Percentiles rank a stretch among this genome's conserved stretches.
Evolutionary conservation across 257 asterid genomes (phyloP).

Genomic region (Cordia subcordata): DNA sequence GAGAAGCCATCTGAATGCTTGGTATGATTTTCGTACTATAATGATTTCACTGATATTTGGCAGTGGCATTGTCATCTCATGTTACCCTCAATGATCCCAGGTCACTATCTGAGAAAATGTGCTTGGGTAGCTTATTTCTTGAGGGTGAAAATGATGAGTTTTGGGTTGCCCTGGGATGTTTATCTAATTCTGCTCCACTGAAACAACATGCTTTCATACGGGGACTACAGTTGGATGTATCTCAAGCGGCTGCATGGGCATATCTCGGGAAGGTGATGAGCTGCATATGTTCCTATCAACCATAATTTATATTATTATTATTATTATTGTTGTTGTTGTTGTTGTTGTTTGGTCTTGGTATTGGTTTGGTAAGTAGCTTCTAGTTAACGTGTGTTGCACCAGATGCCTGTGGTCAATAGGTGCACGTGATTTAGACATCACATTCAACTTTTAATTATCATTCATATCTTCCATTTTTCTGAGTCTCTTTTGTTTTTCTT

Average conservation of each 20-base stretch:
- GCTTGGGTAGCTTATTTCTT: conserved; percentile 70
- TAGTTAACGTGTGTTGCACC: no score
- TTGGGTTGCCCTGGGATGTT: conserved; percentile 94
- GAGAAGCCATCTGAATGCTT: conserved; percentile 29
- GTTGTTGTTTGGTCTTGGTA: no score
- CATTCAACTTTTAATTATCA: no score
- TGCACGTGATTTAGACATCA: no score
- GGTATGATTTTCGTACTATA: conserved; percentile 37
- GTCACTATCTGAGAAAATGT: conserved; percentile 94
- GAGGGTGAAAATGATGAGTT: conserved; percentile 86
- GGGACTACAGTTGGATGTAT: conserved; percentile 80
- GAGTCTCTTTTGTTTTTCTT: no score
- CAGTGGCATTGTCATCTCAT: conserved; percentile 24
- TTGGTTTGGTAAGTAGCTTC: no score
- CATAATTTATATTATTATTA: no score
- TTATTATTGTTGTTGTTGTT: no score
- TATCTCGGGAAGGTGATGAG: conserved; percentile 77
- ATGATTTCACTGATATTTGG: conserved; percentile 16
- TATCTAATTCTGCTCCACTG: conserved; percentile 53
- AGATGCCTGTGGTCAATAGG: no score
- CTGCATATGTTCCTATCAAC: no score
- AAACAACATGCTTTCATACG: conserved; percentile 93
- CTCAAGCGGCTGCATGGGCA: conserved; percentile 97
- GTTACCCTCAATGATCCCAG: conserved; percentile 35
- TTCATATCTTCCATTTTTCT: no score